Evolutionary conservation across 1,284 basidiomycete species (phyloP).

Genomic region (Cutaneotrichosporon sp.): DNA sequence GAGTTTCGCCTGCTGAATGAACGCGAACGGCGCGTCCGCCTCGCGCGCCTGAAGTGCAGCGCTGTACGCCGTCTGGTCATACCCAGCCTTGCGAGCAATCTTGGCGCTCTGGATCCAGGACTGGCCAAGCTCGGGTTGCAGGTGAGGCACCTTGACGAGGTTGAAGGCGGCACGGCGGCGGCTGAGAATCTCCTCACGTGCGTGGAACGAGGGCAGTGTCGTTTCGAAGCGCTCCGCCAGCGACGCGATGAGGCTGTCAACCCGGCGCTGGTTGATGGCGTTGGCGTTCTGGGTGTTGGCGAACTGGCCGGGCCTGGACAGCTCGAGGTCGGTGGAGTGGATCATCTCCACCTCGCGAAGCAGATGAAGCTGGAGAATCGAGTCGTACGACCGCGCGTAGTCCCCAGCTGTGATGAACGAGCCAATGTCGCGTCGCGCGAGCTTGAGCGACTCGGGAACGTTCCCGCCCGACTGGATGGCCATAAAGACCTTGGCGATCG

Average conservation of each 20-base stretch:
- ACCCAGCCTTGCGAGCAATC: conserved; percentile 91
- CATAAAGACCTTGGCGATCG: conserved; percentile 79
- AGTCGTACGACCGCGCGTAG: conserved; percentile 85
- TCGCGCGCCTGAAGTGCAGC: conserved; percentile 89
- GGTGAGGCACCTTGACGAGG: conserved; percentile 30
- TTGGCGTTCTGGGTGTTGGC: conserved; percentile 3
- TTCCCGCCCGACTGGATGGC: conserved; percentile 63
- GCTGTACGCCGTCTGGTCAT: conserved; percentile 96
- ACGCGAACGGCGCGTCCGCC: conserved; percentile 72
- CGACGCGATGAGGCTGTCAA: conserved; percentile 27
- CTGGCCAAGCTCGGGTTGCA: conserved; percentile 68
- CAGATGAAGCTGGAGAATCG: conserved; percentile 82
- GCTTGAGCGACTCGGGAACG: conserved; percentile 61
- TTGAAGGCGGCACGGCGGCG: conserved; percentile 84
- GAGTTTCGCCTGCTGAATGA: conserved; percentile 90
- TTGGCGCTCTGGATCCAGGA: conserved; percentile 94
- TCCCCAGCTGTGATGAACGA: conserved; percentile 75
- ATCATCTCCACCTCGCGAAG: conserved; percentile 86
- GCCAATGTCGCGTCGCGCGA: conserved; percentile 77
- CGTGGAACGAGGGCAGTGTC: conserved; percentile 88
- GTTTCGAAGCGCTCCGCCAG: conserved; percentile 44
- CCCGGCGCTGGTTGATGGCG: conserved; percentile 11
- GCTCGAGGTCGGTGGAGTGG: conserved; percentile 54
- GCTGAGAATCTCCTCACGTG: conserved; percentile 85
- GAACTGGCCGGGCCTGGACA: not conserved